A percentile compares a stretch with the other conserved stretches of the same genome.
phyloP scores from a whole-genome alignment of 129 eudicot genomes.

The Flaveria robusta region DNA sequence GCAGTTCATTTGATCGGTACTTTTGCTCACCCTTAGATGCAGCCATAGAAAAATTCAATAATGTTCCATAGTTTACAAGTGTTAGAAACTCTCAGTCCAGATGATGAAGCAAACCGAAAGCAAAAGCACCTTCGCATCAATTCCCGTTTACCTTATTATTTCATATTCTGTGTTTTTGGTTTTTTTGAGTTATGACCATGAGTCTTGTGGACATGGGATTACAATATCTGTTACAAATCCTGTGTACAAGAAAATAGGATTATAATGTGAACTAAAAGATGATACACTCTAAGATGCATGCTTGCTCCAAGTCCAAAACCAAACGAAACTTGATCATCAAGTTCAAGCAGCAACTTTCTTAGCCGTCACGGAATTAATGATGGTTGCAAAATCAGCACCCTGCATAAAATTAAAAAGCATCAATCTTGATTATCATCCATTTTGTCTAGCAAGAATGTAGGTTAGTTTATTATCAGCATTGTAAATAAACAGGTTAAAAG shows the following conservation, averaged over 20 bases:
- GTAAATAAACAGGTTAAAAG: not conserved
- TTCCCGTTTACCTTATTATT: slow-evolving; percentile 34
- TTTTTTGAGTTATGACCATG: slow-evolving; percentile 19
- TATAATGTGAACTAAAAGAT: slow-evolving; percentile 30
- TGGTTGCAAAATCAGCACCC: slow-evolving; percentile 97
- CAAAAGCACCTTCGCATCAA: not conserved
- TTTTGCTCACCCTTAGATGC: not conserved
- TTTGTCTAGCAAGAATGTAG: not conserved
- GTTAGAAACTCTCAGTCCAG: not conserved
- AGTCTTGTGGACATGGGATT: slow-evolving; percentile 30
- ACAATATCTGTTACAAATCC: slow-evolving; percentile 32
- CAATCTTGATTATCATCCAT: not conserved
- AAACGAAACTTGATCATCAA: slow-evolving; percentile 39
- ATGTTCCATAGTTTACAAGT: not conserved
- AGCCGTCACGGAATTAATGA: slow-evolving; percentile 81
- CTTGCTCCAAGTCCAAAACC: slow-evolving; percentile 37
- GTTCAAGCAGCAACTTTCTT: slow-evolving; percentile 99
- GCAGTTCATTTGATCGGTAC: not conserved
- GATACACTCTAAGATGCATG: slow-evolving; percentile 31
- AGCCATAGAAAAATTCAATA: not conserved
- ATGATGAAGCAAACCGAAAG: not conserved
- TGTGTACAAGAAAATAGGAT: slow-evolving; percentile 26
- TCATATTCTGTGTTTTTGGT: slow-evolving; percentile 22
- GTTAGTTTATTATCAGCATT: not conserved
- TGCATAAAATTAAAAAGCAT: slow-evolving; percentile 28